Base-by-base conservation (phyloP, 768 basidiomycete species). In the Paxillus rubicundulus region DNA sequence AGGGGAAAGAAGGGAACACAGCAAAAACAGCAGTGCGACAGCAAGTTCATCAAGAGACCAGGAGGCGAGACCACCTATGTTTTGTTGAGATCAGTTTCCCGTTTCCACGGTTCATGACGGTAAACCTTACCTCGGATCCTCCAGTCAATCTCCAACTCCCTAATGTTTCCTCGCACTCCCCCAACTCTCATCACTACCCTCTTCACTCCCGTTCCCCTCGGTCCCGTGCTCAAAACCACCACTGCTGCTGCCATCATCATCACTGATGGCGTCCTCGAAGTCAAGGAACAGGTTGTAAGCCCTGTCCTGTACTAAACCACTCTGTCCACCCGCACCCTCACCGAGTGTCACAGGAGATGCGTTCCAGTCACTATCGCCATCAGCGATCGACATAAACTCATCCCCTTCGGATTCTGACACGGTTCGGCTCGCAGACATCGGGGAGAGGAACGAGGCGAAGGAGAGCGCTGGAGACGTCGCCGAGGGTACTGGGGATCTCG, bases 301-400 rank as follows among this genome's bases (percentile, higher is more conserved):
- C 17, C 39, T 50, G 10, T 64, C 62, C 0, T 24, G 45, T 13
- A 55, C 46, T 2, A 55, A 49, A 0, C 10, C 47, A n/a, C 21
- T 10, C 4, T 7, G 24, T 12, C 50, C 12, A 27, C 14, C 10
- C 30, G 10, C 16, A 28, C 45, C 20, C 1, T 6, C 24, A 24
- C 4, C 4, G 24, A 40, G 20, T 3, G 20, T 37, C 21, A 49
- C 45, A 27, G 46, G 54, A 18, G 56, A 54, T 4, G 2, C 16
- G 16, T 37, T 12, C 57, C 57, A 61, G 7, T 59, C 59, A 33
- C 57, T 62, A 1, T 58, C 56, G 12, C 52, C 56, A 2, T 63
- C 55, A 1, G 52, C 63, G 33, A 64, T 41, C 39, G 66, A 65
- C 50, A 65, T 7, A 10, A 67, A 67, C 34, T 67, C 66, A 18